Evolutionary conservation across 2,329 filamentous ascomycete species (phyloP).

Genomic region (Penicillium sp.): DNA sequence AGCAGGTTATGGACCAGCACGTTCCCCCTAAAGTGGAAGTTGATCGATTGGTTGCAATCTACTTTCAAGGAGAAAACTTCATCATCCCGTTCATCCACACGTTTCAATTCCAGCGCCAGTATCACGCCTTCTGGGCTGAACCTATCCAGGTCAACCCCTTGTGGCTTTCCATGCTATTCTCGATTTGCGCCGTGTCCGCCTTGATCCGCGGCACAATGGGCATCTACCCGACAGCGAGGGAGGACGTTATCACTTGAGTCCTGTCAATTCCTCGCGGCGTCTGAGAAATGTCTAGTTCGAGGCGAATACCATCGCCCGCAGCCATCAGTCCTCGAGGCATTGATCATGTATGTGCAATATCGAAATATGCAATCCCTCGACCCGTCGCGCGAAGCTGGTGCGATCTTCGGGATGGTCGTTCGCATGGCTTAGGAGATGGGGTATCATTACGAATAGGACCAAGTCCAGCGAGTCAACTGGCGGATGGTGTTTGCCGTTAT

Average conservation of each 20-base stretch:
- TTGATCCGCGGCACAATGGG: neutral
- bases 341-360: neutral
- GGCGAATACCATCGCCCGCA: neutral
- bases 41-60: slow-evolving; percentile 1
- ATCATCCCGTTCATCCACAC: neutral
- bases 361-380: slow-evolving; percentile 1
- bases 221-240: neutral
- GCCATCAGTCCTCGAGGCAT: neutral
- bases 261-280: neutral
- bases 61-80: neutral
- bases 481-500: too few relatives aligned
- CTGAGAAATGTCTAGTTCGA: neutral
- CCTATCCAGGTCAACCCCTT: neutral
- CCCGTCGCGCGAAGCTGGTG: neutral
- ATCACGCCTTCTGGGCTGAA: neutral
- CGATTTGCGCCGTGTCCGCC: neutral
- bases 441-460: too few relatives aligned
- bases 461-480: too few relatives aligned
- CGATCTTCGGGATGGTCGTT: neutral
- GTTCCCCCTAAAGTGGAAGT: neutral
- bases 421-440: neutral
- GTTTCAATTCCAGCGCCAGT: neutral
- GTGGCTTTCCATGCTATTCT: neutral
- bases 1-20: neutral
- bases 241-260: neutral